Conservation (phyloP, 148 eudicot genomes). For the Rhododendron molle region DNA sequence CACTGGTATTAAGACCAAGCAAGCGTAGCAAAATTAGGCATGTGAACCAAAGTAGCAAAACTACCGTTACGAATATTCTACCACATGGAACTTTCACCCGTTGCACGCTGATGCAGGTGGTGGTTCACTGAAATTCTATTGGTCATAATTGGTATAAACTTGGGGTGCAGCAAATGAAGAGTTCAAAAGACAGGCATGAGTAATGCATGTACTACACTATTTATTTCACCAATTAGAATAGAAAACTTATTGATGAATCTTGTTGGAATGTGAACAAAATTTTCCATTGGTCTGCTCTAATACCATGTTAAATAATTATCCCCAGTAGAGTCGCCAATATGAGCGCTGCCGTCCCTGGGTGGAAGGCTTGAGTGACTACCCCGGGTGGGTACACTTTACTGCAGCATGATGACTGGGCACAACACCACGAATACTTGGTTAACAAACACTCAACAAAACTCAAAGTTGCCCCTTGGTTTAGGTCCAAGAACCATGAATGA, state of each 20-base stretch:
- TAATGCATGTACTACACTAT: not conserved
- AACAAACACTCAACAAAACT: too few relatives aligned
- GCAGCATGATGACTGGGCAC: too few relatives aligned
- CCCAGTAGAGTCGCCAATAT: too few relatives aligned
- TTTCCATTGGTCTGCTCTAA: too few relatives aligned
- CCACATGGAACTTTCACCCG: not conserved
- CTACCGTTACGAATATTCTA: not conserved
- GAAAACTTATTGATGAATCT: not conserved
- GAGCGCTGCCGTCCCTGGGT: too few relatives aligned
- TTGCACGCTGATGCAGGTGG: not conserved
- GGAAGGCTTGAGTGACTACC: too few relatives aligned
- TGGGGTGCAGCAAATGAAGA: not conserved
- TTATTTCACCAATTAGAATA: not conserved
- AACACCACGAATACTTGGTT: too few relatives aligned
- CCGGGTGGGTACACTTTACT: too few relatives aligned
- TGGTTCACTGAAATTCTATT: not conserved
- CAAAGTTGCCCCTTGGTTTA: too few relatives aligned
- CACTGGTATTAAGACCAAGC: conserved; percentile 47
- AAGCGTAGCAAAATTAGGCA: not conserved
- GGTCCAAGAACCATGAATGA: too few relatives aligned
- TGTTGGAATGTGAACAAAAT: too few relatives aligned
- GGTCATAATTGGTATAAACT: not conserved
- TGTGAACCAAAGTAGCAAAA: not conserved
- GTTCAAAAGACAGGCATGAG: not conserved
- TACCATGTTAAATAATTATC: too few relatives aligned